Evolutionary conservation across 768 basidiomycete species (phyloP).

Genomic region (Cyathus striatus): DNA sequence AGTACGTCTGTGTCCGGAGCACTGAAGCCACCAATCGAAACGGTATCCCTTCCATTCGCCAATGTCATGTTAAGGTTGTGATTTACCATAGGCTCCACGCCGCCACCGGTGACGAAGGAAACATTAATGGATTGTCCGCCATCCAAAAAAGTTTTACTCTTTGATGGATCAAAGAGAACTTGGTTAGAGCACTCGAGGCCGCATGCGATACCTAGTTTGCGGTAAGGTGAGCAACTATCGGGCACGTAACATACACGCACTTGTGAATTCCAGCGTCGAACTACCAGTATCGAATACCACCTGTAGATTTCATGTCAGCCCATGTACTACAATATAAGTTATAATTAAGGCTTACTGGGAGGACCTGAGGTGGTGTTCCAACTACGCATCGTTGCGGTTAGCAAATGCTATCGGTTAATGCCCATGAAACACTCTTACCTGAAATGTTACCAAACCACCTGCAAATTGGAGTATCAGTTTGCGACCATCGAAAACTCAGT

Average conservation of each 20-base stretch:
- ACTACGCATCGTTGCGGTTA: constrained; percentile 20
- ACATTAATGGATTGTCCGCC: constrained; percentile 34
- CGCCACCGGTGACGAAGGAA: constrained; percentile 49
- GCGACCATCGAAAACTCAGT: constrained; percentile 1
- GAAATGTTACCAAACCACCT: constrained; percentile 54
- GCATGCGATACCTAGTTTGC: constrained; percentile 36
- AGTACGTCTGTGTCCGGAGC: constrained; percentile 35
- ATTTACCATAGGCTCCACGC: constrained; percentile 50
- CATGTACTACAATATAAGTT: constrained; percentile 1
- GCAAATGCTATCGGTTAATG: neutral
- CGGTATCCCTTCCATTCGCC: constrained; percentile 40
- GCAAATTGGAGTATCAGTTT: neutral
- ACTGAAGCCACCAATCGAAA: constrained; percentile 39
- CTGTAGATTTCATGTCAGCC: constrained; percentile 9
- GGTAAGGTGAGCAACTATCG: constrained; percentile 1
- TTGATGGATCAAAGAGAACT: constrained; percentile 38
- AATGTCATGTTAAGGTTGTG: constrained; percentile 41
- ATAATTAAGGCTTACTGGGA: constrained; percentile 25
- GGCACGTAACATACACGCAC: constrained; percentile 17
- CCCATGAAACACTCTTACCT: constrained; percentile 21
- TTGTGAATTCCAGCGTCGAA: constrained; percentile 40
- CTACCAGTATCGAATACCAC: constrained; percentile 61
- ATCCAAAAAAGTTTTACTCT: constrained; percentile 48
- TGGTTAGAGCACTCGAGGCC: constrained; percentile 36
- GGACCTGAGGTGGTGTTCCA: constrained; percentile 49